Percentiles rank a stretch among this genome's conserved stretches.
Conservation (phyloP, 176 grass and related monocot species). For the Lolium rigidum region DNA sequence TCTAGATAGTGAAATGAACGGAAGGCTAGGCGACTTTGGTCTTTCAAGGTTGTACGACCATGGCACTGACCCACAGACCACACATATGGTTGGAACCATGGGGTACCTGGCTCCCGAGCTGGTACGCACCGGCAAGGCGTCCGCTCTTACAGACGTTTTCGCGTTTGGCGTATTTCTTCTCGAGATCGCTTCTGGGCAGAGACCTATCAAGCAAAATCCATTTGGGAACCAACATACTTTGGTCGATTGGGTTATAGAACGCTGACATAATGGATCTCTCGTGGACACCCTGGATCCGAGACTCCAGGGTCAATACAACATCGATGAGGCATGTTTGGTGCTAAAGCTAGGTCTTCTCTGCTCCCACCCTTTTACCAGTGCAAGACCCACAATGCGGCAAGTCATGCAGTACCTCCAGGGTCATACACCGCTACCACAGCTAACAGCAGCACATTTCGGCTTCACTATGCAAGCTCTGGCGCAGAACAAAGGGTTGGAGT, state of each 20-base stretch:
- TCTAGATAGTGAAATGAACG: background rate
- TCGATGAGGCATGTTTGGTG: background rate
- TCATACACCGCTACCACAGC: too few relatives aligned
- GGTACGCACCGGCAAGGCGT: background rate
- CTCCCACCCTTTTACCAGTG: background rate
- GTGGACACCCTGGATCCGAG: background rate
- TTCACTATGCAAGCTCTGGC: background rate
- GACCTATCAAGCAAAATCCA: slow-evolving; percentile 1
- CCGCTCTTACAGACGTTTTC: background rate
- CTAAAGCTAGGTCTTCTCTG: background rate
- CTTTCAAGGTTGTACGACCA: slow-evolving; percentile 7
- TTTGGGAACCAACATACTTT: background rate
- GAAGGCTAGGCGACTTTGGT: background rate
- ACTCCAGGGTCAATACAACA: background rate
- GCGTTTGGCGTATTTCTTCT: background rate
- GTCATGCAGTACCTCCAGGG: too few relatives aligned
- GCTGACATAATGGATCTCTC: background rate
- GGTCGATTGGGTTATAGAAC: slow-evolving; percentile 4
- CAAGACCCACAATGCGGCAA: too few relatives aligned
- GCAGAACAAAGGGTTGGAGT: background rate
- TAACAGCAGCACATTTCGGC: too few relatives aligned
- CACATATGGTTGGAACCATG: slow-evolving; percentile 20
- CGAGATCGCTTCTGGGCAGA: background rate
- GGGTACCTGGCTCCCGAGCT: background rate
- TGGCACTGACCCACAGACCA: slow-evolving; percentile 2